Evolutionary conservation across 1,139 yeast species (phyloP), one percentile per base, ranked within the genome.

Genomic region (Geotrichum cucujoidarum): DNA sequence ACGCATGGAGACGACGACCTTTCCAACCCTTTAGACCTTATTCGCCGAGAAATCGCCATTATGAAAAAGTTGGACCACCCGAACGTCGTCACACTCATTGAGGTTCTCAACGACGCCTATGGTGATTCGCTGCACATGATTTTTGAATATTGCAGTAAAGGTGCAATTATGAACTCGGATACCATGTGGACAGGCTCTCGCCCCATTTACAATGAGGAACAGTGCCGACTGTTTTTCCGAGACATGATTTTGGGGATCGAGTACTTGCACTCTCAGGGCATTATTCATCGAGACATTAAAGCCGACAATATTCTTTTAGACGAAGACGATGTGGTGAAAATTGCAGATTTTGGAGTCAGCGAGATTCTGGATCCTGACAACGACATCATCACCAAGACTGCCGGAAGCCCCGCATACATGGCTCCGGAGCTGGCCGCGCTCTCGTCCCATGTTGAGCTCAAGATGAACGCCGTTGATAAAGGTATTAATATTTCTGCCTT

Each of bases 281-380:
- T 92, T 42, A 85, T 92, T 16, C 98, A 92, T 66, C 76, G 97
- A 53, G 98, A 92, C 65, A 90, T 92, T 54, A 92, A 92, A 64
- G 96, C 97, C 1, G 97, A 96, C 13, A 92, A 92, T 61, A 69
- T 92, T 43, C 71, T 92, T 47, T 81, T 90, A 1, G 77, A 84
- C 31, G 75, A 78, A 11, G 84, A 85, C 57, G 81, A 83, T 51
- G 77, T 80, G 13, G 95, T 92, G 21, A 92, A 92, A 65, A 88
- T 92, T 35, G 86, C 94, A 29, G 98, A 92, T 69, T 92, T 92
- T 66, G 98, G 98, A 6, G 95, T 92, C 7, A 86, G 89, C 13
- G 81, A 85, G 45, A 69, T 84, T 53, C 77, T 77, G 52, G 80
- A 75, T 24, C 71, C 70, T 43, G 80, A 76, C n/a, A 78, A 81